A percentile compares a stretch with the other conserved stretches of the same genome.
phyloP scores from a whole-genome alignment of 176 grass and related monocot genomes.

The Chloris gayana region DNA sequence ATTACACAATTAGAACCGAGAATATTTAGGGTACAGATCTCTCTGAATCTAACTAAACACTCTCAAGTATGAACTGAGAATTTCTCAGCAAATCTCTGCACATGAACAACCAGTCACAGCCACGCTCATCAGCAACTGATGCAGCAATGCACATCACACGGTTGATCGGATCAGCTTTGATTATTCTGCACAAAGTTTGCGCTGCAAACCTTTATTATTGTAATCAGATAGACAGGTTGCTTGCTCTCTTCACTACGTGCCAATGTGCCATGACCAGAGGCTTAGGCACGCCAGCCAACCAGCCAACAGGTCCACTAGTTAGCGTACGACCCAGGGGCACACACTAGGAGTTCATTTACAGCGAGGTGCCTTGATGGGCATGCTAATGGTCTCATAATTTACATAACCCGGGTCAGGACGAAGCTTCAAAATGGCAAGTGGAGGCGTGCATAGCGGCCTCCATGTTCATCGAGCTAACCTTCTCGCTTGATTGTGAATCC shows the following conservation, averaged over 20 bases:
- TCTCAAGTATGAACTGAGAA: neutral
- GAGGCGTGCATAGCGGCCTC: neutral
- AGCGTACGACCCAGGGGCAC: slow-evolving; percentile 40
- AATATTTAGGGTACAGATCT: neutral
- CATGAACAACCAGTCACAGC: slow-evolving; percentile 16
- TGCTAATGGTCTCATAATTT: slow-evolving; percentile 27
- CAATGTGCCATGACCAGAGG: slow-evolving; percentile 22
- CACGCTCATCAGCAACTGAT: neutral
- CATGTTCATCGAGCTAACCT: slow-evolving; percentile 19
- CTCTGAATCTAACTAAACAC: neutral
- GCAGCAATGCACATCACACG: neutral
- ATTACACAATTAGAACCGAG: neutral
- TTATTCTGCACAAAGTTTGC: slow-evolving; percentile 16
- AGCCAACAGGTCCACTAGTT: slow-evolving; percentile 39
- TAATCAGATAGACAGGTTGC: slow-evolving; percentile 40
- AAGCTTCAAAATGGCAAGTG: slow-evolving; percentile 42
- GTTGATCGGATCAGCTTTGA: neutral
- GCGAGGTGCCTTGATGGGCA: slow-evolving; percentile 5
- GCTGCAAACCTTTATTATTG: slow-evolving; percentile 49
- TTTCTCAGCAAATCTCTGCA: neutral
- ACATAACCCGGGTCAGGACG: slow-evolving; percentile 22
- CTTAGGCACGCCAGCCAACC: slow-evolving; percentile 13
- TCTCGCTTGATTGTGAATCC: slow-evolving; percentile 36
- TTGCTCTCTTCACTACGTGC: slow-evolving; percentile 36
- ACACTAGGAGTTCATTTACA: slow-evolving; percentile 52